Base-by-base conservation (phyloP, 2,329 filamentous ascomycete genomes). In the Zarea fungicola region DNA sequence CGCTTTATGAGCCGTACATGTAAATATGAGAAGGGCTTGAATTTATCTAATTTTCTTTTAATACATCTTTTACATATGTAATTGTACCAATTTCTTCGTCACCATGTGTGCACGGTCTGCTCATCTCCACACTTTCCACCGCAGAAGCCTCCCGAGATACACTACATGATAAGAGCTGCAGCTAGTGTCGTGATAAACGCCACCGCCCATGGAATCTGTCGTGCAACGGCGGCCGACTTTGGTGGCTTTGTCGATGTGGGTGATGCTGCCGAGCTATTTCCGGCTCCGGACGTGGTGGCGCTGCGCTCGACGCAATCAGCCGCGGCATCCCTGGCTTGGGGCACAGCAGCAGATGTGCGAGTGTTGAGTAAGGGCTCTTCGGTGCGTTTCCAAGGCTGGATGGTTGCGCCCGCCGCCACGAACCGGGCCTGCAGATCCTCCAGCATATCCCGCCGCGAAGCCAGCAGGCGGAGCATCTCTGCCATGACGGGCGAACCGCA, bases 401-500 rank as follows among this genome's bases (percentile, higher is more conserved):
- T 43, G 1, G 6, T 34, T 22, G 23, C 49, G 6, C 43, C 39
- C 2, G 3, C 22, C 6, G 36, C 43, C 6, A 51, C 22, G n/a
- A 47, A 46, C 4, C 32, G 31, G n/a, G 36, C 41, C 43, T 61
- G 52, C 32, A 68, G 26, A 41, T 59, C 49, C 32, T 58, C 53
- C 41, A 65, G 42, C 35, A 56, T 36, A 4, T 60, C 60, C 46
- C 54, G 54, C 31, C 58, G 59, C 14, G 52, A 50, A 6, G 56
- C 57, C 39, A 68, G 44, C 11, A 62, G 55, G 6, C 55, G 55
- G 22, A 69, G 42, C 1, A 58, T 58, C 31, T 59, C 61, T n/a
- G 61, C 53, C 6, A 56, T 52, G 6, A 66, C 55, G 5, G 64
- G 60, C 16, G 58, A 53, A 2, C 60, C 65, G 35, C 65, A 68